phyloP scores from a whole-genome alignment of 257 asterid species.

The Primulina eburnea region DNA sequence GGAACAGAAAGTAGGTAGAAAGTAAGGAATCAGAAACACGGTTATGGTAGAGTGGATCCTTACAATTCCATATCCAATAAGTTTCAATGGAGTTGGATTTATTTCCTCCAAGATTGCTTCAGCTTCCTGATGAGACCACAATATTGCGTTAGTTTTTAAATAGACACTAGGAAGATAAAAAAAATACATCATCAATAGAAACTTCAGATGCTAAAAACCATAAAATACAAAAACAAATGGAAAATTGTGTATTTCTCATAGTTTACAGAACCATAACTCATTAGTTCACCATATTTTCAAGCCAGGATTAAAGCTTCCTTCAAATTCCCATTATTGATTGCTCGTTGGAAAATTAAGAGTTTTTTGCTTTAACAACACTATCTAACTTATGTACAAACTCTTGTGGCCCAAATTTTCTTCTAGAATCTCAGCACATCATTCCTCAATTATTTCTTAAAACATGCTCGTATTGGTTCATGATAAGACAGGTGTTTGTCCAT shows the following conservation, averaged over 20 bases:
- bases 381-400: not conserved
- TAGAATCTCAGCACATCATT: not conserved
- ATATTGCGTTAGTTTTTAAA: slow-evolving; percentile 22
- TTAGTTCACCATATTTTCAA: not conserved
- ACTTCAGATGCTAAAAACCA: not conserved
- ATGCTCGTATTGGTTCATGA: not conserved
- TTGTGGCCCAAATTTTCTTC: not conserved
- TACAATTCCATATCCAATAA: slow-evolving; percentile 67
- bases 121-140: slow-evolving; percentile 58
- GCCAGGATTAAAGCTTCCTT: not conserved
- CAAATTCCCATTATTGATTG: not conserved
- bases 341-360: not conserved
- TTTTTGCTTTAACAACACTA: not conserved
- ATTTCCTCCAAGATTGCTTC: slow-evolving; percentile 85
- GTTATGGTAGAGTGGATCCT: slow-evolving; percentile 18
- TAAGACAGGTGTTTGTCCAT: not conserved
- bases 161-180: not conserved
- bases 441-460: not conserved
- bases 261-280: not conserved
- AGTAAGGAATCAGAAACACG: not conserved
- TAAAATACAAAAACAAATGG: not conserved
- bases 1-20: no score
- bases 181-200: not conserved
- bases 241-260: not conserved
- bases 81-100: slow-evolving; percentile 69